phyloP scores from a whole-genome alignment of 768 basidiomycete species.

The Phlebiopsis flavidoalba region DNA sequence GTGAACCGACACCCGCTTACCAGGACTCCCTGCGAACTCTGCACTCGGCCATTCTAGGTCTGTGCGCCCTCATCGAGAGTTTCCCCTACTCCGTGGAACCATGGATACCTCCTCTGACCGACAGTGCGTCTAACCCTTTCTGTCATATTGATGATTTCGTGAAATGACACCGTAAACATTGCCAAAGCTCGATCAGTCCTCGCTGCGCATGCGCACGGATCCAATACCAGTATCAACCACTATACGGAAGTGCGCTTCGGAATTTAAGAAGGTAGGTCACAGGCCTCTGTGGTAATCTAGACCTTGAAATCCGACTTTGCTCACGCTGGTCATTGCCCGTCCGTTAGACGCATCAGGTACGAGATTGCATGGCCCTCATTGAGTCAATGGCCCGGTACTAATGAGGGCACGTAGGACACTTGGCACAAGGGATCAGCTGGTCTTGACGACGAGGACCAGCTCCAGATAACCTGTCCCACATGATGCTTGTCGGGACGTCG shows the following conservation, averaged over 20 bases:
- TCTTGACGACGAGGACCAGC: conserved; percentile 87
- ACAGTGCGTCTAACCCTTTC: conserved; percentile 41
- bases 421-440: conserved; percentile 87
- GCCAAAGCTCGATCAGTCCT: conserved; percentile 44
- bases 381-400: background rate
- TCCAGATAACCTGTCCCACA: conserved; percentile 79
- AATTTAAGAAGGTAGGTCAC: conserved; percentile 69
- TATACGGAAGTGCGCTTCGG: conserved; percentile 79
- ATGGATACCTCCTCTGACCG: conserved; percentile 62
- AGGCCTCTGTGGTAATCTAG: background rate
- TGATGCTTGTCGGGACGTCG: conserved; percentile 89
- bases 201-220: conserved; percentile 74
- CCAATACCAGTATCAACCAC: conserved; percentile 89
- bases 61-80: conserved; percentile 47
- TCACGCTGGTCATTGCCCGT: conserved; percentile 4
- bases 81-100: conserved; percentile 52
- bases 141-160: background rate
- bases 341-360: conserved; percentile 33
- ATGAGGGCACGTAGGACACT: conserved; percentile 56
- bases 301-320: background rate
- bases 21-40: conserved; percentile 66
- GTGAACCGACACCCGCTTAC: conserved; percentile 67
- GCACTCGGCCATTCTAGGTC: conserved; percentile 61
- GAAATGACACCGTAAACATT: conserved; percentile 1
- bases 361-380: background rate